Conservation (phyloP, 176 grass and related monocot species). For the Ananas comosus region DNA sequence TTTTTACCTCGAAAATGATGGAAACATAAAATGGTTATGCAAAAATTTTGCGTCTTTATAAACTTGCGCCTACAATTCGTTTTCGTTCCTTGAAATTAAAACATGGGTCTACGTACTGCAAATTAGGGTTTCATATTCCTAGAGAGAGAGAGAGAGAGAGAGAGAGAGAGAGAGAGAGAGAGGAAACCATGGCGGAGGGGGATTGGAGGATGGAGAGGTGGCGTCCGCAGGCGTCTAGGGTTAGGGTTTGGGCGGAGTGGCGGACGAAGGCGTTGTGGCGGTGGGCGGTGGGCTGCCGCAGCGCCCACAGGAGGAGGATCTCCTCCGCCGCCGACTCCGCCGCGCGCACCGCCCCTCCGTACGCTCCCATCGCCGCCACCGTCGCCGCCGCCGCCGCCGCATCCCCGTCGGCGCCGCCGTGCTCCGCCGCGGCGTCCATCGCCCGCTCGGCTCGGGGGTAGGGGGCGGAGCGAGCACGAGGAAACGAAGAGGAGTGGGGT, state of each 20-base stretch:
- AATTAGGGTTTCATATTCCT: too few relatives aligned
- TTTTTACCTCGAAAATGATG: too few relatives aligned
- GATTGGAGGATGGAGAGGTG: constrained; percentile 59
- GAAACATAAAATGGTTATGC: too few relatives aligned
- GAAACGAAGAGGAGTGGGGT: too few relatives aligned
- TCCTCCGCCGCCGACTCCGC: constrained; percentile 46
- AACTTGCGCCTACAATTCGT: too few relatives aligned
- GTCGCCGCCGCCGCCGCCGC: constrained; percentile 2
- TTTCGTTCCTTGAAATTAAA: not conserved
- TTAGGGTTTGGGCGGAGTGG: constrained; percentile 35
- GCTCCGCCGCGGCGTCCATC: not conserved
- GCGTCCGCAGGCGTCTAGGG: constrained; percentile 62
- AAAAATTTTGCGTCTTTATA: too few relatives aligned
- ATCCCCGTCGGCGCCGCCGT: not conserved
- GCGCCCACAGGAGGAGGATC: constrained; percentile 63
- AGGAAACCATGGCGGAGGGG: constrained; percentile 46
- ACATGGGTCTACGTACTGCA: not conserved
- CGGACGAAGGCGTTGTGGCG: constrained; percentile 67
- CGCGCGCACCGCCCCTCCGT: constrained; percentile 14
- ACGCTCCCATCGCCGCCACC: constrained; percentile 32
- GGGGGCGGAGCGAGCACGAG: not conserved
- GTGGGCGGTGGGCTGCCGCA: constrained; percentile 44
- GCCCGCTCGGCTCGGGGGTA: not conserved
- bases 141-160: too few relatives aligned
- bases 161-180: not conserved